phyloP scores from a whole-genome alignment of 2,329 filamentous ascomycete genomes.

The Ophiosphaerella korrae region DNA sequence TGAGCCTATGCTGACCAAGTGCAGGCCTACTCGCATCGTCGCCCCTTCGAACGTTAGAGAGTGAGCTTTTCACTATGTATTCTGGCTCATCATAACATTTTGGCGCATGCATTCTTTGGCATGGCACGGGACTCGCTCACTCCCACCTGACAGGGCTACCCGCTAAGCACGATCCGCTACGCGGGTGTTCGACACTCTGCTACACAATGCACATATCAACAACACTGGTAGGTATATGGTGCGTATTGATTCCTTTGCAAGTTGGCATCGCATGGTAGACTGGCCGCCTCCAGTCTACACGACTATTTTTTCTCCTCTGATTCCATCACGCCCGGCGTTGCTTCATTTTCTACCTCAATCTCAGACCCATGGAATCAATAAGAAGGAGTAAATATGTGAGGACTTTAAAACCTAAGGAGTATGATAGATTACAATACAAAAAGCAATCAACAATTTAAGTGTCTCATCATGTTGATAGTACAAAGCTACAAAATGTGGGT shows the following conservation, averaged over 20 bases:
- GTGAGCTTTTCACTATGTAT: background rate
- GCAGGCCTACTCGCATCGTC: slow-evolving; percentile 5
- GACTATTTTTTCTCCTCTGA: no score
- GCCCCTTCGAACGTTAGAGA: slow-evolving; percentile 3
- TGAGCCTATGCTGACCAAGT: slow-evolving; percentile 9
- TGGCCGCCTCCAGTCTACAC: background rate
- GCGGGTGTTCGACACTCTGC: slow-evolving; percentile 36
- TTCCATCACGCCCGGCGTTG: no score
- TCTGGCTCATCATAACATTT: slow-evolving; percentile 17
- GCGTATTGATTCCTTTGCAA: no score
- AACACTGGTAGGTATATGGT: no score
- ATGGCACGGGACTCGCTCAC: slow-evolving; percentile 21
- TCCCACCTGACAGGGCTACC: slow-evolving; percentile 8
- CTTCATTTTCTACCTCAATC: no score
- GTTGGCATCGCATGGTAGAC: background rate
- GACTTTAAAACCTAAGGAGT: no score
- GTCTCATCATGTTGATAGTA: no score
- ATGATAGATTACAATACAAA: no score
- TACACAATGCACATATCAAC: background rate
- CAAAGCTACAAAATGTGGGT: no score
- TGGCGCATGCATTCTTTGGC: slow-evolving; percentile 28
- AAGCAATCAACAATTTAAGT: no score
- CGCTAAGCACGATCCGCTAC: slow-evolving; percentile 29
- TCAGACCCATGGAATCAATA: no score
- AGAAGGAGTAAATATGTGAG: no score